Conservation (phyloP, 2,329 filamentous ascomycete genomes). For the Fusarium circinatum region DNA sequence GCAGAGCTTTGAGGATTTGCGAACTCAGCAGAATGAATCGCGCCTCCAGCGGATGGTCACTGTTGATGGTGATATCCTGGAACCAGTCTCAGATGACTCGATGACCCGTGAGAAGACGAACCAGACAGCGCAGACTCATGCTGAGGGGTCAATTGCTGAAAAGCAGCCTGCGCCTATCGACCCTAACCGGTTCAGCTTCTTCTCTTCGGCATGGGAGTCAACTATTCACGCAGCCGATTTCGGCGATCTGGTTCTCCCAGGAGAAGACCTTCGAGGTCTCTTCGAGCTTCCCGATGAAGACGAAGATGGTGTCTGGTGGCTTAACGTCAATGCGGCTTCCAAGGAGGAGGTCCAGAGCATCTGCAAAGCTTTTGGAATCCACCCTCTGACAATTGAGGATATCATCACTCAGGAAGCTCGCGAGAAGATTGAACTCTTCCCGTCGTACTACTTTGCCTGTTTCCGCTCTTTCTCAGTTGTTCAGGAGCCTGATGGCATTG, state of each 20-base stretch:
- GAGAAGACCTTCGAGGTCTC: slow-evolving; percentile 87
- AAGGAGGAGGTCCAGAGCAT: slow-evolving; percentile 89
- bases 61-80: slow-evolving; percentile 66
- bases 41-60: slow-evolving; percentile 56
- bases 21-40: slow-evolving; percentile 40
- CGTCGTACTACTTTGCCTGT: slow-evolving; percentile 97
- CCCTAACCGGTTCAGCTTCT: slow-evolving; percentile 91
- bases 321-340: slow-evolving; percentile 90
- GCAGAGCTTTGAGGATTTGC: slow-evolving; percentile 49
- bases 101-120: slow-evolving; percentile 59
- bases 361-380: slow-evolving; percentile 94
- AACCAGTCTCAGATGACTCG: slow-evolving; percentile 61
- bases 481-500: slow-evolving; percentile 80
- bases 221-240: slow-evolving; percentile 92
- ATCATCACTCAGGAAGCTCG: slow-evolving; percentile 95
- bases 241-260: slow-evolving; percentile 86
- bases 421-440: slow-evolving; percentile 98
- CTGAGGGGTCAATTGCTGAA: slow-evolving; percentile 46
- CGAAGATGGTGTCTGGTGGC: slow-evolving; percentile 93
- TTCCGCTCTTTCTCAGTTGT: slow-evolving; percentile 92
- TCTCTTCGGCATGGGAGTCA: slow-evolving; percentile 93
- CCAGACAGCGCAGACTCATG: slow-evolving; percentile 41
- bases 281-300: slow-evolving; percentile 75
- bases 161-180: slow-evolving; percentile 60
- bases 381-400: slow-evolving; percentile 95